These are phyloP conservation scores for Nannochloropsis gaditana DNA, from an alignment of 108 stramenopile species.

Conservation along the genomic window DNA sequence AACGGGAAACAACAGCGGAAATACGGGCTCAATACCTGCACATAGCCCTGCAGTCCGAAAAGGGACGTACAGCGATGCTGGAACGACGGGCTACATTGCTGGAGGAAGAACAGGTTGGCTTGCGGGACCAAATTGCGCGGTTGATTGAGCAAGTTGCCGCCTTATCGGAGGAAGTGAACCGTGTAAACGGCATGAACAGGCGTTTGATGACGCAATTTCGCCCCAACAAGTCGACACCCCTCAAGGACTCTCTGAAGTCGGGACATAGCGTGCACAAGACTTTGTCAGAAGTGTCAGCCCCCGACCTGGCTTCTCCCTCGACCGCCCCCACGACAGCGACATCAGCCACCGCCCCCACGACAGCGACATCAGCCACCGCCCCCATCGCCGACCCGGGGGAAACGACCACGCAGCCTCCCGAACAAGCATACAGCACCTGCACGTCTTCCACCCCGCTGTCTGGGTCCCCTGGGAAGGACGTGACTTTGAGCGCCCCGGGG, in stretches of 20 bases:
- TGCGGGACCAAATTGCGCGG: not conserved
- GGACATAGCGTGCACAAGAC: too few species aligned
- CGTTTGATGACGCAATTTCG: not conserved
- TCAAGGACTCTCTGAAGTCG: too few species aligned
- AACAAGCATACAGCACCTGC: too few species aligned
- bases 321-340: too few species aligned
- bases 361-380: not conserved
- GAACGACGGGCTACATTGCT: not conserved
- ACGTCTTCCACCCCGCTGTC: too few species aligned
- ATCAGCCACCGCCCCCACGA: not conserved
- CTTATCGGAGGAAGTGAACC: not conserved
- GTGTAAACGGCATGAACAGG: not conserved
- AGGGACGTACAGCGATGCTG: not conserved
- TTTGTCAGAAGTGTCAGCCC: too few species aligned
- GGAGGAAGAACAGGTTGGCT: constrained; percentile 8
- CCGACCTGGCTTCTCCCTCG: too few species aligned
- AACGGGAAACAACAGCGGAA: constrained; percentile 1
- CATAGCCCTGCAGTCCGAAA: not conserved
- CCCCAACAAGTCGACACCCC: too few species aligned
- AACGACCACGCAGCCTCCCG: too few species aligned
- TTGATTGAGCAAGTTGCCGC: not conserved
- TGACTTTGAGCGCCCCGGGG: too few species aligned
- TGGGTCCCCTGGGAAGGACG: too few species aligned
- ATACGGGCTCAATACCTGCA: not conserved
- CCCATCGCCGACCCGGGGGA: too few species aligned